Conservation (phyloP, 306 rosid genomes). For the Astragalus membranaceus region DNA sequence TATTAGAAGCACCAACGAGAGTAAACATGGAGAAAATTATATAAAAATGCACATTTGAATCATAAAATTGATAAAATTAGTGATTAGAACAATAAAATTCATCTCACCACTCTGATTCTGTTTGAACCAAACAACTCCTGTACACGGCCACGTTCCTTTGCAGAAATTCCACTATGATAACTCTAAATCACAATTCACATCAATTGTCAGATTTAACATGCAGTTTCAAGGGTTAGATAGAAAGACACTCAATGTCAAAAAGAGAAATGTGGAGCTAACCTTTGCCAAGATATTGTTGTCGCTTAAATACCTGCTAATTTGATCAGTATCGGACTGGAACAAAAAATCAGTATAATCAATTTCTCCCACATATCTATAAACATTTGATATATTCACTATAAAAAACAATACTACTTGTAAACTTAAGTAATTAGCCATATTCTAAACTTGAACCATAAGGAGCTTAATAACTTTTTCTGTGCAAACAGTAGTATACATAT, state of each 20-base stretch:
- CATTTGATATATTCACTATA: constrained; percentile 9
- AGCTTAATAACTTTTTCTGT: background rate
- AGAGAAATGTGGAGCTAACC: constrained; percentile 49
- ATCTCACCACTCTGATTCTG: constrained; percentile 86
- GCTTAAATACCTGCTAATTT: constrained; percentile 57
- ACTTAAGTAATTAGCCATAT: constrained; percentile 8
- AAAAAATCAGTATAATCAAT: constrained; percentile 20
- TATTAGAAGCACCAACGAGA: constrained; percentile 15
- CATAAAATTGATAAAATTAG: constrained; percentile 21
- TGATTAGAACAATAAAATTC: background rate
- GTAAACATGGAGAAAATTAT: constrained; percentile 1
- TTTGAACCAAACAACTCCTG: constrained; percentile 80
- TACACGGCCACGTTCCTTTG: constrained; percentile 71
- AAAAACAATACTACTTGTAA: background rate
- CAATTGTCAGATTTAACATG: constrained; percentile 27
- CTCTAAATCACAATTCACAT: constrained; percentile 40
- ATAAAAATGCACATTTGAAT: constrained; percentile 4
- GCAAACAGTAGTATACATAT: constrained; percentile 8
- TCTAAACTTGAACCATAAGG: background rate
- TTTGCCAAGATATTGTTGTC: constrained; percentile 70
- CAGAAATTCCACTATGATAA: constrained; percentile 76
- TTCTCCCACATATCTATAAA: background rate
- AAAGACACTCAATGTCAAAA: constrained; percentile 9
- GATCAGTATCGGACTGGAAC: constrained; percentile 78
- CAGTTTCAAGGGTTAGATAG: constrained; percentile 1